Conservation (phyloP, 768 basidiomycete genomes). For the Glaciozyma martinii region DNA sequence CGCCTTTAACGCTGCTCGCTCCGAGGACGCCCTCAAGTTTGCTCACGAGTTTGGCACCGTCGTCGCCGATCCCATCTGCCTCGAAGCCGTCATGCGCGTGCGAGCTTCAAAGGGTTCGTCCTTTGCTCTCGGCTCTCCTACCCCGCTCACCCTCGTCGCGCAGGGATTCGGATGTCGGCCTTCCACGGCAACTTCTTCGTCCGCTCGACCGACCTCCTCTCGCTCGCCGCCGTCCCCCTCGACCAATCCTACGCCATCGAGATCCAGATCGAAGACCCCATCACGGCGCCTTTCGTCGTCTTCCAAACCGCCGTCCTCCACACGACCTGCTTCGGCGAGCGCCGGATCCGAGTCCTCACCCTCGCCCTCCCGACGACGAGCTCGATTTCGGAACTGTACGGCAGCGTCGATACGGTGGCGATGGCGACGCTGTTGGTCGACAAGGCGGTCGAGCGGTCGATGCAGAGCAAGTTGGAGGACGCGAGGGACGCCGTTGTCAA, state of each 20-base stretch:
- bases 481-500: constrained; percentile 74
- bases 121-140: not conserved
- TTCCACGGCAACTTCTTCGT: constrained; percentile 99
- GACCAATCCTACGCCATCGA: constrained; percentile 96
- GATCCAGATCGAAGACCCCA: constrained; percentile 86
- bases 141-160: not conserved
- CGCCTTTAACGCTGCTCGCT: constrained; percentile 85
- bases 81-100: constrained; percentile 95
- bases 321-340: constrained; percentile 84
- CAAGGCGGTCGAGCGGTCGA: constrained; percentile 82
- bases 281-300: constrained; percentile 82
- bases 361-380: constrained; percentile 77
- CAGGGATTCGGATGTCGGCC: constrained; percentile 85
- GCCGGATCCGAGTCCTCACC: constrained; percentile 84
- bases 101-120: constrained; percentile 80
- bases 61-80: constrained; percentile 83
- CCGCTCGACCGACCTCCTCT: constrained; percentile 88
- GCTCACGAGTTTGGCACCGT: constrained; percentile 94
- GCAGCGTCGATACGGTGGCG: constrained; percentile 80
- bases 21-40: constrained; percentile 96
- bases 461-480: constrained; percentile 80
- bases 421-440: constrained; percentile 74
- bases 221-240: constrained; percentile 91
- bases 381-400: constrained; percentile 79
- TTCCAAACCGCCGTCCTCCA: constrained; percentile 91